Evolutionary conservation across 768 basidiomycete species (phyloP).

Genomic region (Kwoniella shandongensis): DNA sequence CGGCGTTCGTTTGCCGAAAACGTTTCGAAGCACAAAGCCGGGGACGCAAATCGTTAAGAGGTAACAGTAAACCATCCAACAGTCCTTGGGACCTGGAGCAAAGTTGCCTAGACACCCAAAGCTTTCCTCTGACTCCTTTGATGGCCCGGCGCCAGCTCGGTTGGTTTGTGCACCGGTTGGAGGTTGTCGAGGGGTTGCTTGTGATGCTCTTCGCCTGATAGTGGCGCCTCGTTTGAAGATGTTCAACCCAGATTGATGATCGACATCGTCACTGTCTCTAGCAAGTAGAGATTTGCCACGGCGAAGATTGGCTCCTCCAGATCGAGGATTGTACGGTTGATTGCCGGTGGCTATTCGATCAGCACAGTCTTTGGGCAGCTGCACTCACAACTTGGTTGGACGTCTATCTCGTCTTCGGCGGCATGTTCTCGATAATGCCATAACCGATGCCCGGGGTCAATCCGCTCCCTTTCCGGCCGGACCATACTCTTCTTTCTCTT

Average conservation of each 20-base stretch:
- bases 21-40: conserved; percentile 64
- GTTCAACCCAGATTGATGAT: conserved; percentile 83
- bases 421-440: conserved; percentile 92
- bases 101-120: conserved; percentile 63
- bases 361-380: conserved; percentile 1
- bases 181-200: conserved; percentile 54
- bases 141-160: conserved; percentile 48
- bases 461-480: conserved; percentile 89
- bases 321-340: conserved; percentile 30
- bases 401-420: conserved; percentile 67
- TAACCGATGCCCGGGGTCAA: conserved; percentile 88
- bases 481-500: conserved; percentile 88
- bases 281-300: conserved; percentile 87
- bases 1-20: conserved; percentile 81
- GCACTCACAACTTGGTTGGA: conserved; percentile 77
- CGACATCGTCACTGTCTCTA: conserved; percentile 75
- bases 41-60: conserved; percentile 83
- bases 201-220: conserved; percentile 64
- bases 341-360: conserved; percentile 42
- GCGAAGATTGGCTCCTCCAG: conserved; percentile 54
- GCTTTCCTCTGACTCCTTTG: conserved; percentile 30
- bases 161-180: conserved; percentile 55
- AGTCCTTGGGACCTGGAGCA: conserved; percentile 82
- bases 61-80: conserved; percentile 94
- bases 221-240: conserved; percentile 84